A percentile compares a stretch with the other conserved stretches of the same genome.
These are phyloP conservation scores for Ophiostoma quercus DNA, from an alignment of 2,329 filamentous ascomycete genomes.

Conservation along the genomic window DNA sequence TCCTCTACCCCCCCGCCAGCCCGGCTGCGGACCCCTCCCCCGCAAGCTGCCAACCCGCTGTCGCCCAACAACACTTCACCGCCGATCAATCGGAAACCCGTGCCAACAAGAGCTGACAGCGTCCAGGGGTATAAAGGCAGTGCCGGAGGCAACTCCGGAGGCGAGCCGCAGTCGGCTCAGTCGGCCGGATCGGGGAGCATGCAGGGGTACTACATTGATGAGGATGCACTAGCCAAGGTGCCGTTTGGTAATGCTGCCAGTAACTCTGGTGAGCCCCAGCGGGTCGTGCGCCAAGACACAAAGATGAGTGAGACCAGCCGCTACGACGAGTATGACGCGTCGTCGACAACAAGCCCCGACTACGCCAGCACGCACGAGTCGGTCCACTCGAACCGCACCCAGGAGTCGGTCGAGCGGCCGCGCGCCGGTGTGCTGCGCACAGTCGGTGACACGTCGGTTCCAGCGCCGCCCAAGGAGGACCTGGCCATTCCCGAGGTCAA, in stretches of 20 bases:
- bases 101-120: slow-evolving; percentile 31
- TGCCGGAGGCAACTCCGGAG: slow-evolving; percentile 4
- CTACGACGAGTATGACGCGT: slow-evolving; percentile 53
- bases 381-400: slow-evolving; percentile 37
- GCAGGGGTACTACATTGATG: slow-evolving; percentile 27
- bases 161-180: slow-evolving; percentile 27
- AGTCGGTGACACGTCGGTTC: slow-evolving; percentile 51
- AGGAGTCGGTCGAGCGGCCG: slow-evolving; percentile 57
- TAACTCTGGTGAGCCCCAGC: background rate
- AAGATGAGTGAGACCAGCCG: slow-evolving; percentile 41
- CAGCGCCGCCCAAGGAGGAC: slow-evolving; percentile 27
- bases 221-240: slow-evolving; percentile 26
- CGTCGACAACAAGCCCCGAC: slow-evolving; percentile 64
- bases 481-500: slow-evolving; percentile 68
- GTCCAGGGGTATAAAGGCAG: slow-evolving; percentile 26
- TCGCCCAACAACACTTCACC: slow-evolving; percentile 29
- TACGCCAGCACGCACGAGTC: slow-evolving; percentile 67
- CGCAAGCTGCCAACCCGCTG: slow-evolving; percentile 16
- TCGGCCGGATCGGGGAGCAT: slow-evolving; percentile 26
- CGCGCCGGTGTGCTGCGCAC: slow-evolving; percentile 76
- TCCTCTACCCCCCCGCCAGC: slow-evolving; percentile 9
- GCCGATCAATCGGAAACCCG: slow-evolving; percentile 33
- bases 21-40: slow-evolving; percentile 24
- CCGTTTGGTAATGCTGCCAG: slow-evolving; percentile 16
- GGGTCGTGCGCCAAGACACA: slow-evolving; percentile 37